Evolutionary conservation across 1,284 basidiomycete genomes (phyloP), one percentile per base, ranked within the genome.

Genomic region (Sporisorium exsertum): DNA sequence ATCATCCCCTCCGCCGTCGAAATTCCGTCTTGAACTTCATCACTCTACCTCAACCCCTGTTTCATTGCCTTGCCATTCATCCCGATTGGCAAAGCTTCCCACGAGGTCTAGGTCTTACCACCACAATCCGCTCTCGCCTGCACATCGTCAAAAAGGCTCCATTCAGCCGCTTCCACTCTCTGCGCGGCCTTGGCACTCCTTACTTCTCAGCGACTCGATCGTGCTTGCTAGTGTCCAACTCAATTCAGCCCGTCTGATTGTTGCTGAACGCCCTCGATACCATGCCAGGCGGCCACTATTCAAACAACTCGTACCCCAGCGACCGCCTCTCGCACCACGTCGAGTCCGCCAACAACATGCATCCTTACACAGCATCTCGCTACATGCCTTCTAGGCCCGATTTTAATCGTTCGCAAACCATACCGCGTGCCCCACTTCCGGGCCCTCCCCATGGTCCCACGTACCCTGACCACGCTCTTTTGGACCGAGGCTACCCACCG

Each of bases 391-490:
- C 57, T 15, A 64, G 65, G 61, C 65, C 71, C 35, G 71, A 73
- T 50, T 64, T 68, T 49, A 61, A 64, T 53, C 71, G 65, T 15
- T 73, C 71, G 8, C 64, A 73, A 32, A 73, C 65, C 29, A 37
- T 64, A 46, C 71, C 71, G 13, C 57, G 71, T 37, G 64, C 49
- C n/a, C 61, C 71, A 1, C 12, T 66, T 9, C 65, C 71, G 7
- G 71, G 47, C 18, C 64, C 71, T 22, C 65, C 65, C 49, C 71
- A 73, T 27, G 61, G 71, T 8, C 71, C 71, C 50, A 64, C 64
- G 61, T 74, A 70, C 35, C 72, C 72, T 24, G 72, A 70, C 13
- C 58, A 66, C 42, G 40, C 33, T 26, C 46, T 53, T 5, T 50
- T 46, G 18, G 72, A 74, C 24, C 67, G 63, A 32, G 64, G 26